Evolutionary conservation across 2,329 filamentous ascomycete species (phyloP), one percentile per base, ranked within the genome.

Genomic region (Penicillium sumatraense): DNA sequence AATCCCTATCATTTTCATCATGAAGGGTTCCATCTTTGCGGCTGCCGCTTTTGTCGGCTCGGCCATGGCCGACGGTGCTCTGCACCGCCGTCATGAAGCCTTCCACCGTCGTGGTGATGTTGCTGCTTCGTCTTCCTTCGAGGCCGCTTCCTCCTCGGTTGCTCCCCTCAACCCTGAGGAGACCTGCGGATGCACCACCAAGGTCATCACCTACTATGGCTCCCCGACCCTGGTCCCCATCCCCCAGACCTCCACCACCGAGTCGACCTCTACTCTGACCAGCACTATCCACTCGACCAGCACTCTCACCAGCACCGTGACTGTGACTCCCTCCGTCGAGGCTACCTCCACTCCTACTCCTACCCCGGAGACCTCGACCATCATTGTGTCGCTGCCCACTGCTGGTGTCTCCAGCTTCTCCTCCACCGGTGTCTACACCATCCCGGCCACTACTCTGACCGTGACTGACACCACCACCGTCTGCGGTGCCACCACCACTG

Each of bases 1-100:
- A 52, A 54, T 51, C 16, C 50, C 49, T 41, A 31, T 53, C 36
- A 49, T 62, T 23, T n/a, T 72, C 79, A 89, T 71, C 38, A 95
- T 95, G 90, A 95, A 90, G 88, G 86, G 82, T 70, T 81, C 82
- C 70, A 73, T 89, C 70, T 75, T 90, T 68, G 84, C 87, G 62
- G 80, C 78, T 59, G 80, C 79, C 58, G 77, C 76, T 56, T 67
- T 81, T 45, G 72, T 81, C 61, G 78, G 78, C 65, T 78, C 79
- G 52, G 74, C 81, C 78, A 75, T 78, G 58, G 78, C 87, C 80
- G 75, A 85, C 79, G 70, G 75, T 83, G 72, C 83, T 79, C 65
- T 81, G 78, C 68, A 79, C 80, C 73, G 86, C 78, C 74, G 72
- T 61, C 76, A 80, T 66, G 77, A 81, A 67, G 75, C 81, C 63